phyloP scores from a whole-genome alignment of 208 protist species.

The Acanthamoeba triangularis region DNA sequence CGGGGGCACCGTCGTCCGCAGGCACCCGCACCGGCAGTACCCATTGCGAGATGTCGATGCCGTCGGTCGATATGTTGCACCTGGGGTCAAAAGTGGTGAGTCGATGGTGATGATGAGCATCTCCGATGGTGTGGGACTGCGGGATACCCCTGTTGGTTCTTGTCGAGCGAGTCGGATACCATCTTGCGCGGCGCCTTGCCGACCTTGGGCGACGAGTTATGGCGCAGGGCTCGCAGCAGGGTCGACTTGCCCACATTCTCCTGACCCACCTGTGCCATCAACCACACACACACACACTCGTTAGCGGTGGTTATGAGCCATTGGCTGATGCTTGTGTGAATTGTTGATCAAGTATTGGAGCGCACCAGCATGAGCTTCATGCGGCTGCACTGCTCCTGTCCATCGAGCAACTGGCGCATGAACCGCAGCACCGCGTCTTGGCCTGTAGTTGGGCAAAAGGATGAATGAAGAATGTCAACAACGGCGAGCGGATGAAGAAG shows the following conservation, averaged over 20 bases:
- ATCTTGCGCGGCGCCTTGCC: not conserved
- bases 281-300: not conserved
- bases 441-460: not conserved
- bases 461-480: not conserved
- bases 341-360: too few species aligned
- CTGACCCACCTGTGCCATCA: not conserved
- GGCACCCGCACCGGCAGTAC: not conserved
- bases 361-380: constrained; percentile 64
- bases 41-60: constrained; percentile 49
- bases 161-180: not conserved
- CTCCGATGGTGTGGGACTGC: too few species aligned
- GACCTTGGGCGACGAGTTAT: constrained; percentile 13
- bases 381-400: constrained; percentile 5
- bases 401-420: constrained; percentile 52
- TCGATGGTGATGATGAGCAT: not conserved
- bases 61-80: constrained; percentile 57
- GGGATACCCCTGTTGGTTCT: not conserved
- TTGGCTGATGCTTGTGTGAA: not conserved
- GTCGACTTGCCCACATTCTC: constrained; percentile 57
- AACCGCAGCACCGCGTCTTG: not conserved
- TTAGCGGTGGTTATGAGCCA: not conserved
- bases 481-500: not conserved
- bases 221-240: not conserved
- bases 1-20: not conserved
- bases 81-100: not conserved